These are phyloP conservation scores for Vitis cinerea DNA, from an alignment of 164 flowering plant species.

Conservation along the genomic window DNA sequence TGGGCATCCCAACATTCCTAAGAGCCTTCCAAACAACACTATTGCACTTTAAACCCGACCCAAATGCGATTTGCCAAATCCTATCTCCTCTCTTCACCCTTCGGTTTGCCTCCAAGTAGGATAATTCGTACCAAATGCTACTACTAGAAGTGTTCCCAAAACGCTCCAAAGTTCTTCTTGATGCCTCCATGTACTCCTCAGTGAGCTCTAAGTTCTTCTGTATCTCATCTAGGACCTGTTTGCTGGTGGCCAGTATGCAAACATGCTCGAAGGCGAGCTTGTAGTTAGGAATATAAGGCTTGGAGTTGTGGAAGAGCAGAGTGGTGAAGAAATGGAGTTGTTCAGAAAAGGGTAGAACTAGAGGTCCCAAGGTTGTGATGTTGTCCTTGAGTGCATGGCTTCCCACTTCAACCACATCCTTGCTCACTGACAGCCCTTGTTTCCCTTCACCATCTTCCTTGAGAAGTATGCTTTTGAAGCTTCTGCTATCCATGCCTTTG, in stretches of 20 bases:
- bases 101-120: conserved; percentile 49
- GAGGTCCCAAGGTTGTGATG: conserved; percentile 58
- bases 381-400: conserved; percentile 64
- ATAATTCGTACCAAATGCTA: conserved; percentile 72
- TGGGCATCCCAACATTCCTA: conserved; percentile 20
- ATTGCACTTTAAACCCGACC: conserved; percentile 73
- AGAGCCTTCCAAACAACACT: conserved; percentile 72
- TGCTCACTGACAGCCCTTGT: conserved; percentile 44
- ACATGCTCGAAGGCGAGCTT: conserved; percentile 70
- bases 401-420: conserved; percentile 56
- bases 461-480: conserved; percentile 42
- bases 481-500: conserved; percentile 48
- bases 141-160: conserved; percentile 85
- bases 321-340: conserved; percentile 49
- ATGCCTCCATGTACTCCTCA: conserved; percentile 63
- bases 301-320: conserved; percentile 25
- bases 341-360: conserved; percentile 58
- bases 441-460: conserved; percentile 52
- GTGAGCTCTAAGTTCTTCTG: conserved; percentile 57
- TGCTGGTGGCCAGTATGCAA: conserved; percentile 59
- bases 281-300: conserved; percentile 58
- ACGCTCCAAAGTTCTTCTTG: conserved; percentile 55
- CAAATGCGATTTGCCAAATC: conserved; percentile 68
- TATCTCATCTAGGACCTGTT: conserved; percentile 49
- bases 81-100: conserved; percentile 54